Evolutionary conservation across 345 rosid species (phyloP), one percentile per base, ranked within the genome.

Genomic region (Euphorbia tirucalli): DNA sequence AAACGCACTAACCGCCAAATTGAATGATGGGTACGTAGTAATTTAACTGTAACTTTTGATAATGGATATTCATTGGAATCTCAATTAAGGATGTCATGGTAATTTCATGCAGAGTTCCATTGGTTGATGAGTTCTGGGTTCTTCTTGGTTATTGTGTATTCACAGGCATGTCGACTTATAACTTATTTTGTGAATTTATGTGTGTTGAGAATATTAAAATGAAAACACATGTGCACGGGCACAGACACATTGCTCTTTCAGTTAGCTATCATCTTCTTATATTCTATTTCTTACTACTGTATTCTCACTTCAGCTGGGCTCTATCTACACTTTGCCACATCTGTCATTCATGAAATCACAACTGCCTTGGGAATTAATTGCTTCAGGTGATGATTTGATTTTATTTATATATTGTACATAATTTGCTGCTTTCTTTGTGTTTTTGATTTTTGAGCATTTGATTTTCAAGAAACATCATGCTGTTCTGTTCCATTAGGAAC

Each of bases 321-420:
- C 58, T 96, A 93, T 81, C 61, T 93, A 65, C 97, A 96, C 82
- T 88, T 96, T 71, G 96, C 99, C 11, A 88, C 96, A 46, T 88
- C 98, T 19, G 98, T 96, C 72, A 84, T 93, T 74, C 89, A 93
- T 75, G 99, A 96, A 74, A 96, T 96, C 81, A 96, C 99, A 3
- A 70, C 82, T 0, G 96, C 99, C 65, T 80, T 96, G 87, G 99
- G 99, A 70, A 96, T 96, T 68, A 71, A 72, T 83, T 96, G 98
- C 90, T 96, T 96, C 98, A 96, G 99, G 99, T 95, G 78, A 61
- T 73, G 19, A 30, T 68, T 46, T 62, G 66, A 16, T 52, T 39
- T 18, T 2, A 39, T 28, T 7, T 6, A 4, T 30, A 35, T 13
- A 7, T 15, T 66, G 21, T 27, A 30, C 3, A 27, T 28, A 21